Evolutionary conservation across 345 rosid species (phyloP), one percentile per base, ranked within the genome.

Genomic region (Arabidopsis suecica): DNA sequence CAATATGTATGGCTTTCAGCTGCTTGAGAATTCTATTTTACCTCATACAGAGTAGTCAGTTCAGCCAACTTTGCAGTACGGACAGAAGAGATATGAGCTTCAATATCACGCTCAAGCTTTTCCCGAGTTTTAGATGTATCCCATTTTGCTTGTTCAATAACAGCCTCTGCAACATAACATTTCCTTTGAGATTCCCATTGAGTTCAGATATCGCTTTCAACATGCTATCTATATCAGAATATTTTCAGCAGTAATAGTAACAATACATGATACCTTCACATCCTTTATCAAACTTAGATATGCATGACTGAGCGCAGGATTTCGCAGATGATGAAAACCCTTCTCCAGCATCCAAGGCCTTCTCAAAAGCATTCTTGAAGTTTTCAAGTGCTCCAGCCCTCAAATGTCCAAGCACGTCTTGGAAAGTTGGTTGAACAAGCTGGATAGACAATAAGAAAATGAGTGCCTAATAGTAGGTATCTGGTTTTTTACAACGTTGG

Each of bases 391-490:
- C 83, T 73, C 73, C 88, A 33, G 89, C 81, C 75, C 96, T 83
- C 73, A 93, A 41, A 81, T 90, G 98, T 59, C 88, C 94, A 84
- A 96, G 79, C 80, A 91, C 77, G 55, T 86, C 86, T 75, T 87
- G 97, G 79, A 87, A 87, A 60, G 96, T 85, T 9, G 98, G 96
- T 85, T 88, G 91, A 79, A 91, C 93, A 84, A 91, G 96, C 98
- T 96, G 79, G 61, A 48, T 70, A 68, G 72, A 59, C 14, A 62
- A 9, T 47, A 77, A 61, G 37, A 34, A 73, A 74, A 77, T 75
- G 14, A 80, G 67, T 51, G 45, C 61, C 61, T 66, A 76, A 20
- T 44, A 44, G 13, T 0, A 66, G 22, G 40, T 40, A 40, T 77
- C 68, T 77, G 25, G 2, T 9, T 62, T 44, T 37, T 38, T 6